Conservation (phyloP, 1,139 yeast genomes). For the Taphrina pruni region DNA sequence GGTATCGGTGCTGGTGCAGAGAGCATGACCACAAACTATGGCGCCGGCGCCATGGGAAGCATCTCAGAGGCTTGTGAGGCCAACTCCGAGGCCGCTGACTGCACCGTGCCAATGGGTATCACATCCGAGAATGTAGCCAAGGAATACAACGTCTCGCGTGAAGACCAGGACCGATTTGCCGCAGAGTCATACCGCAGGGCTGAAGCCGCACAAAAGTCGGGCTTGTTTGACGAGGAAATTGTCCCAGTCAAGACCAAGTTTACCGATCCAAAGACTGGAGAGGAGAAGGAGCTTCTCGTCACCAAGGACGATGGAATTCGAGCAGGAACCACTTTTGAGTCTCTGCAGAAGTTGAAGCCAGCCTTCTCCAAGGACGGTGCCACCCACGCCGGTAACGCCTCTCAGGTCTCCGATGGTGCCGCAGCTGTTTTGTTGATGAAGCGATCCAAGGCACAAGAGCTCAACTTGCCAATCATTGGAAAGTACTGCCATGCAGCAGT, state of each 20-base stretch:
- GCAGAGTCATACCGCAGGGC: slow-evolving; percentile 55
- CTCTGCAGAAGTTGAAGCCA: slow-evolving; percentile 75
- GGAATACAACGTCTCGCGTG: slow-evolving; percentile 50
- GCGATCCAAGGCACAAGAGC: slow-evolving; percentile 81
- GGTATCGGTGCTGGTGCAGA: slow-evolving; percentile 94
- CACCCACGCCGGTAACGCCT: slow-evolving; percentile 91
- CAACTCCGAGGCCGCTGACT: slow-evolving; percentile 55
- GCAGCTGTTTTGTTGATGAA: slow-evolving; percentile 86
- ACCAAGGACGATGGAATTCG: slow-evolving; percentile 91
- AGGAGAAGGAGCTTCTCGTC: slow-evolving; percentile 59
- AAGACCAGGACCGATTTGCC: slow-evolving; percentile 55
- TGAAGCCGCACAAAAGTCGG: slow-evolving; percentile 52
- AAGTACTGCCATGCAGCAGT: slow-evolving; percentile 76
- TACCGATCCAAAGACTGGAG: slow-evolving; percentile 53
- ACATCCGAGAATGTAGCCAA: slow-evolving; percentile 54
- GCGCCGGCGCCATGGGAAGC: slow-evolving; percentile 72
- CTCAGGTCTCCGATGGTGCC: slow-evolving; percentile 95
- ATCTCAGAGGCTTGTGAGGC: slow-evolving; percentile 62
- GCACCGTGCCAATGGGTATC: slow-evolving; percentile 55
- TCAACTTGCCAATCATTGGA: slow-evolving; percentile 70
- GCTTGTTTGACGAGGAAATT: slow-evolving; percentile 55
- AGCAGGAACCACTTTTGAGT: slow-evolving; percentile 77
- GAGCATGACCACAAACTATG: slow-evolving; percentile 67
- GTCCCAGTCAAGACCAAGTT: slow-evolving; percentile 57
- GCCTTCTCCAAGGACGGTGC: slow-evolving; percentile 80